A percentile compares a stretch with the other conserved stretches of the same genome.
Evolutionary conservation across 176 grass and related monocot species (phyloP).

Genomic region (Puccinellia tenuiflora): DNA sequence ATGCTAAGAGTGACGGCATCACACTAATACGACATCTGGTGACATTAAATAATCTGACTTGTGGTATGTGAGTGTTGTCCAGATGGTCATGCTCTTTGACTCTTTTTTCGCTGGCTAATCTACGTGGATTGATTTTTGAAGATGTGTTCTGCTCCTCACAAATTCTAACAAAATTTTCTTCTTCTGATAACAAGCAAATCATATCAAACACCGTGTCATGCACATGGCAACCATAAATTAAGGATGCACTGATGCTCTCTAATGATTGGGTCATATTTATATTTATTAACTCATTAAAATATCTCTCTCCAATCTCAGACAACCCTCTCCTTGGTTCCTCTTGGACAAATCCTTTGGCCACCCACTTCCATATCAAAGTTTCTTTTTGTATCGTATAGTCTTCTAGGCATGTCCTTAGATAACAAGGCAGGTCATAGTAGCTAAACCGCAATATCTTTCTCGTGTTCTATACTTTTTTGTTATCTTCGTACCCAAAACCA

Average conservation of each 20-base stretch:
- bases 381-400: background rate
- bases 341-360: background rate
- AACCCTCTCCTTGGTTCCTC: background rate
- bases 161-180: background rate
- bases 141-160: background rate
- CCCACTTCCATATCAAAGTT: background rate
- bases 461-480: no score
- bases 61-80: background rate
- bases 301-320: background rate
- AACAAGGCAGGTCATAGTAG: background rate
- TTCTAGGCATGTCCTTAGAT: background rate
- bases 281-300: background rate
- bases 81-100: background rate
- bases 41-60: background rate
- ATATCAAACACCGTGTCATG: background rate
- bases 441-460: background rate
- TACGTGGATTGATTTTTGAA: background rate
- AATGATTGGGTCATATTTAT: background rate
- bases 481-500: no score
- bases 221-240: background rate
- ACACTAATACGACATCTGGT: background rate
- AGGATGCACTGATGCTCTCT: background rate
- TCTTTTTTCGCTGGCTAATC: background rate
- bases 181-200: background rate
- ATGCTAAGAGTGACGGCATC: background rate